Evolutionary conservation across 164 flowering plant species (phyloP).

Genomic region (Protea cynaroides): DNA sequence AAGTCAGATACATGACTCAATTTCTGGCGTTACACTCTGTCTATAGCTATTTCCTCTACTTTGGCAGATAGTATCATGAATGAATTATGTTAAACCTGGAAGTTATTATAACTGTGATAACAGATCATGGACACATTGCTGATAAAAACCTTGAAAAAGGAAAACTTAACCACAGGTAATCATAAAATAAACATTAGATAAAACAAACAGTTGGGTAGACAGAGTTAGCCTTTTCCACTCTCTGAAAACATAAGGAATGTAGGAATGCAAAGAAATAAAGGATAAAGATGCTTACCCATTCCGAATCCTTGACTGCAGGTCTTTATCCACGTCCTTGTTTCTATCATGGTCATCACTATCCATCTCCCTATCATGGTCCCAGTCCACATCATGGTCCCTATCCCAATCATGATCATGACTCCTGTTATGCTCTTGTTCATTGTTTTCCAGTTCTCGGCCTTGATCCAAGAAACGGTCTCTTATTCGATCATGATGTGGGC

Average conservation of each 20-base stretch:
- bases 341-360: conserved; percentile 32
- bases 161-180: no score
- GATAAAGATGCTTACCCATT: conserved; percentile 30
- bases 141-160: no score
- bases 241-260: background rate
- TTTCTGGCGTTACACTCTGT: no score
- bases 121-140: no score
- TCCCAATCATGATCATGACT: conserved; percentile 30
- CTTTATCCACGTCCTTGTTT: conserved; percentile 32
- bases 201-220: background rate
- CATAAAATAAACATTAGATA: no score
- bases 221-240: background rate
- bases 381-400: conserved; percentile 26
- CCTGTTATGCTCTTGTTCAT: conserved; percentile 30
- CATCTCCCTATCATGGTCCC: conserved; percentile 28
- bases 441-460: conserved; percentile 25
- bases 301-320: conserved; percentile 31
- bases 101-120: no score
- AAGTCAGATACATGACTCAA: no score
- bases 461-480: conserved; percentile 37
- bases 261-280: conserved; percentile 2
- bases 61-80: no score
- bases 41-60: no score
- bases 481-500: conserved; percentile 33
- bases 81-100: no score